Conservation (phyloP, 371 early-diverging fungal genomes). For the Apophysomyces variabilis region DNA sequence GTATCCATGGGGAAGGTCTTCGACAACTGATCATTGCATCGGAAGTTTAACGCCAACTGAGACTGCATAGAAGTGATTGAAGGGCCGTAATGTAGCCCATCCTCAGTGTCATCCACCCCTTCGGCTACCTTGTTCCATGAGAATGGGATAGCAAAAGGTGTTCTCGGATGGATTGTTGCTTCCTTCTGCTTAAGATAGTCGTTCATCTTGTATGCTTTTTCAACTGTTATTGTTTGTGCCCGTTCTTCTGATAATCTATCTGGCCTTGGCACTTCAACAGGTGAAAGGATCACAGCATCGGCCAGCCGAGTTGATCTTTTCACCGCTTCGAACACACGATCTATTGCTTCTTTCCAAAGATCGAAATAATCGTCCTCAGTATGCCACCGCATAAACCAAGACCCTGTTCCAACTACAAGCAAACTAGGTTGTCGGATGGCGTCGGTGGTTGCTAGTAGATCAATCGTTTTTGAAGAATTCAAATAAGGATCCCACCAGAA, state of each 20-base stretch:
- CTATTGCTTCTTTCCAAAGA: slow-evolving; percentile 54
- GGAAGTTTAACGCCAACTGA: slow-evolving; percentile 65
- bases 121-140: slow-evolving; percentile 57
- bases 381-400: slow-evolving; percentile 60
- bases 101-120: slow-evolving; percentile 47
- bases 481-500: slow-evolving; percentile 75
- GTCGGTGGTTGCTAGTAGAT: slow-evolving; percentile 33
- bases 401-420: slow-evolving; percentile 60
- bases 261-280: slow-evolving; percentile 42
- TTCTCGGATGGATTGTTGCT: slow-evolving; percentile 15
- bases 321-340: slow-evolving; percentile 40
- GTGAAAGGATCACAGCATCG: slow-evolving; percentile 38
- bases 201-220: slow-evolving; percentile 62
- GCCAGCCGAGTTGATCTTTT: slow-evolving; percentile 31
- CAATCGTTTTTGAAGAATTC: slow-evolving; percentile 50
- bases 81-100: slow-evolving; percentile 66
- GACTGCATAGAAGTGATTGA: slow-evolving; percentile 52
- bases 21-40: slow-evolving; percentile 59
- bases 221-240: slow-evolving; percentile 38
- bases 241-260: slow-evolving; percentile 45
- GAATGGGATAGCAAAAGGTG: slow-evolving; percentile 49
- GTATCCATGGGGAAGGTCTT: slow-evolving; percentile 53
- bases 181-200: slow-evolving; percentile 37
- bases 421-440: slow-evolving; percentile 41
- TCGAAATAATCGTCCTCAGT: slow-evolving; percentile 34